A percentile compares a stretch with the other conserved stretches of the same genome.
phyloP scores from a whole-genome alignment of 495 filamentous ascomycete genomes.

The Aspergillus biplanus region DNA sequence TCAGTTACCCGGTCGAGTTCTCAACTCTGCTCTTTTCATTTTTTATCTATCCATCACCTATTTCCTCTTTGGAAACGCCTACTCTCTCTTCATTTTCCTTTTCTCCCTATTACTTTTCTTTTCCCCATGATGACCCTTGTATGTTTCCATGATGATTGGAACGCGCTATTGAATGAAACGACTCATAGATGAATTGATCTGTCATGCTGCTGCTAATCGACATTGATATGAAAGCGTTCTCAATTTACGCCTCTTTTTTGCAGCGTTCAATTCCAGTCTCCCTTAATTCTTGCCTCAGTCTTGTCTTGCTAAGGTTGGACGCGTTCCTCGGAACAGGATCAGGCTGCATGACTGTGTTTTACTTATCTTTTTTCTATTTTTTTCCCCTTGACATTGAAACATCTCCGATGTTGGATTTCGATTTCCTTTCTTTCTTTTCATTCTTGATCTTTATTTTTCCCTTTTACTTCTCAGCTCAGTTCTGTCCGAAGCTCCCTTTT shows the following conservation, averaged over 20 bases:
- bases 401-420: not conserved
- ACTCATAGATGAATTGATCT: conserved; percentile 30
- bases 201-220: conserved; percentile 26
- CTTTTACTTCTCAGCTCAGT: conserved; percentile 3
- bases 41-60: conserved; percentile 7
- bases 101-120: conserved; percentile 3
- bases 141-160: conserved; percentile 29
- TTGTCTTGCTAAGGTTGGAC: no score
- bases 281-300: not conserved
- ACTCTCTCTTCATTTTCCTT: conserved; percentile 14
- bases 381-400: conserved; percentile 25
- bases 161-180: conserved; percentile 35
- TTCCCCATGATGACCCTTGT: conserved; percentile 11
- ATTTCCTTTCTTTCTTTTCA: conserved; percentile 1
- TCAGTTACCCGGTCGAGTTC: not conserved
- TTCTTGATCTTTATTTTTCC: conserved; percentile 13
- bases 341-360: conserved; percentile 5
- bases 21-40: conserved; percentile 10
- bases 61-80: conserved; percentile 4
- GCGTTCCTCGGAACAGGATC: not conserved
- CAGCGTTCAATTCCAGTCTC: conserved; percentile 20
- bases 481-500: not conserved
- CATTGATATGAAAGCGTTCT: conserved; percentile 20
- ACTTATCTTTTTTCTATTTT: conserved; percentile 26
- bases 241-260: conserved; percentile 12